Base-by-base conservation (phyloP, 2,329 filamentous ascomycete genomes). In the Alternaria viburni region DNA sequence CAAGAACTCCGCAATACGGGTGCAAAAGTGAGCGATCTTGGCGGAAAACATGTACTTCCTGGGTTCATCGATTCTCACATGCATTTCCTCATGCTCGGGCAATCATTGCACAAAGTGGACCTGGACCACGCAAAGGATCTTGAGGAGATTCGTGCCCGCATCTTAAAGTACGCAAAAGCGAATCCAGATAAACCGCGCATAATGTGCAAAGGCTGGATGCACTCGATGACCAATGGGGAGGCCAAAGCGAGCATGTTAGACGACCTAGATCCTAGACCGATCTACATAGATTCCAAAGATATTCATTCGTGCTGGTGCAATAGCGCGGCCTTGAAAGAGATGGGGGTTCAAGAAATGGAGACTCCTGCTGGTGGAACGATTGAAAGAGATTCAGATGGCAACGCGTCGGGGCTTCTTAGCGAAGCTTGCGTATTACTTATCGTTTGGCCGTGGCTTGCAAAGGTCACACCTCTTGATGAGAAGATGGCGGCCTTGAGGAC, bases 51-150 rank as follows among this genome's bases (percentile, higher is more conserved):
- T 36, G 79, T 88, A 7, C 75, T 88, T 2, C 86, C 86, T 0
- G 84, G 85, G 6, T 88, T 88, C 70, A 82, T 88, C 54, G 86
- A 88, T 67, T 86, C 85, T 0, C 86, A 88, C 69, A 85, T 87
- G 79, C 86, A 88, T 73, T 80, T 88, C 12, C 79, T 88, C 45
- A 81, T 86, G 50, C 81, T 88, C 25, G 86, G 86, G 3, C 84
- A 86, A 69, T 83, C 86, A 0, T 81, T 88, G 12, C 80, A 82
- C 65, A 87, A 87, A 73, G 79, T 85, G 30, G 79, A 82, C 43
- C 77, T 88, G 3, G 80, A 82, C 45, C 59, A 68, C 12, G 87
- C 86, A 75, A 80, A 80, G 52, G 77, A 79, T 55, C 77, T 87
- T 0, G 72, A 76, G 6, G 86, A 87, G 52, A 87, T 88, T 66